A percentile compares a stretch with the other conserved stretches of the same genome.
phyloP scores from a whole-genome alignment of 495 filamentous ascomycete species.

The Neurospora hispaniola region DNA sequence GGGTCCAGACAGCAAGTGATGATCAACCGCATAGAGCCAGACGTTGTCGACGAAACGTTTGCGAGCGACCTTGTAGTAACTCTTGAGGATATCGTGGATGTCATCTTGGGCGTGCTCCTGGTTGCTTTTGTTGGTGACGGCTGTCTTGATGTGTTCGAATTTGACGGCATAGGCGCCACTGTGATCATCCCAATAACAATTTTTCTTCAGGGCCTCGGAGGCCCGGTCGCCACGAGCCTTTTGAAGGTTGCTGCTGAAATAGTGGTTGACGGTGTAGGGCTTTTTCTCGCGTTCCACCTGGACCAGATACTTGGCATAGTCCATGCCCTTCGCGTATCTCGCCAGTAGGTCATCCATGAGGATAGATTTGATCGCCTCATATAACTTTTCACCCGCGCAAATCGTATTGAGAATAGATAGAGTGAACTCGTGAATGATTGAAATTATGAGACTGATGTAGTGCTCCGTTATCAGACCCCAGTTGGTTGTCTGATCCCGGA shows the following conservation, averaged over 20 bases:
- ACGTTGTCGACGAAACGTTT: slow-evolving; percentile 50
- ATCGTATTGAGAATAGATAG: too few relatives aligned
- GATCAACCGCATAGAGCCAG: slow-evolving; percentile 26
- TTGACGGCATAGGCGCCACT: neutral
- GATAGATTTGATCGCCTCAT: slow-evolving; percentile 24
- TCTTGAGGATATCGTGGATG: slow-evolving; percentile 46
- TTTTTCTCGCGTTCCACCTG: slow-evolving; percentile 35
- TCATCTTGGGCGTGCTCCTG: slow-evolving; percentile 33
- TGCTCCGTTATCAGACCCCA: slow-evolving; percentile 38
- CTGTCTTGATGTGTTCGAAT: slow-evolving; percentile 4
- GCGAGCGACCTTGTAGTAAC: slow-evolving; percentile 50
- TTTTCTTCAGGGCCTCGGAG: slow-evolving; percentile 10
- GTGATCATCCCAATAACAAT: too few relatives aligned
- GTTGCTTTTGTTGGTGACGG: slow-evolving; percentile 34
- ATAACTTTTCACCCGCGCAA: slow-evolving; percentile 25
- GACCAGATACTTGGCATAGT: slow-evolving; percentile 36
- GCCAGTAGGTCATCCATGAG: slow-evolving; percentile 31
- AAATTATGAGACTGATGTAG: slow-evolving; percentile 39
- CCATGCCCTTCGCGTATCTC: slow-evolving; percentile 32
- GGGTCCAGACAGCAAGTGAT: slow-evolving; percentile 23
- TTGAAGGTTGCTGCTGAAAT: slow-evolving; percentile 42
- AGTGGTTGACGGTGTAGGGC: slow-evolving; percentile 43
- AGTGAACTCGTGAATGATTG: slow-evolving; percentile 38
- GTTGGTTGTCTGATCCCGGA: slow-evolving; percentile 45
- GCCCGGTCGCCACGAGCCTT: slow-evolving; percentile 22